Percentiles rank a stretch among this genome's conserved stretches.
These are phyloP conservation scores for Brasilioporus rufonigricans DNA, from an alignment of 768 basidiomycete species.

Conservation along the genomic window DNA sequence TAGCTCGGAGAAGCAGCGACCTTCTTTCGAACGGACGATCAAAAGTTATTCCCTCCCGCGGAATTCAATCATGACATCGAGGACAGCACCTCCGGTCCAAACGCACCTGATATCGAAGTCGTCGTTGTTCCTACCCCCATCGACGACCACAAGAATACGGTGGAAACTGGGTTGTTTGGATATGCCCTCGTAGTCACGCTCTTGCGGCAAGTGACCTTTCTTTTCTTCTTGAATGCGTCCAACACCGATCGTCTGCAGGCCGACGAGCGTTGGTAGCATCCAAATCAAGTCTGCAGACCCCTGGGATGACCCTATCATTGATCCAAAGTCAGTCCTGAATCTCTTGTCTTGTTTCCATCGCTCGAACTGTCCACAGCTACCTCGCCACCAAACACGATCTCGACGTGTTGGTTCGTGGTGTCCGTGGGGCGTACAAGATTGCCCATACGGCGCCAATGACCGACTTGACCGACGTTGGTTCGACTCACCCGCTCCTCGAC, in stretches of 20 bases:
- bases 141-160: neutral
- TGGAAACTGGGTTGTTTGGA: conserved; percentile 12
- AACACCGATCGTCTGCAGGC: conserved; percentile 27
- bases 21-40: conserved; percentile 34
- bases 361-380: conserved; percentile 33
- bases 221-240: neutral
- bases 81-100: conserved; percentile 29
- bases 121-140: conserved; percentile 11
- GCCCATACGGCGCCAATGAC: conserved; percentile 38
- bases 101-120: conserved; percentile 31
- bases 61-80: conserved; percentile 29
- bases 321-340: conserved; percentile 37
- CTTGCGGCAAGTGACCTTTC: conserved; percentile 21
- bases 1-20: conserved; percentile 30
- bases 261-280: conserved; percentile 43
- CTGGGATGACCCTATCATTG: conserved; percentile 41
- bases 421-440: conserved; percentile 38
- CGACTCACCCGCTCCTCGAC: conserved; percentile 33
- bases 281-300: conserved; percentile 40
- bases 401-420: conserved; percentile 39
- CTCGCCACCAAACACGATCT: conserved; percentile 41
- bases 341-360: neutral
- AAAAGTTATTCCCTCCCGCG: conserved; percentile 27
- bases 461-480: conserved; percentile 33
- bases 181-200: conserved; percentile 19